phyloP scores from a whole-genome alignment of 768 basidiomycete species.

The Phylloporus sp. region DNA sequence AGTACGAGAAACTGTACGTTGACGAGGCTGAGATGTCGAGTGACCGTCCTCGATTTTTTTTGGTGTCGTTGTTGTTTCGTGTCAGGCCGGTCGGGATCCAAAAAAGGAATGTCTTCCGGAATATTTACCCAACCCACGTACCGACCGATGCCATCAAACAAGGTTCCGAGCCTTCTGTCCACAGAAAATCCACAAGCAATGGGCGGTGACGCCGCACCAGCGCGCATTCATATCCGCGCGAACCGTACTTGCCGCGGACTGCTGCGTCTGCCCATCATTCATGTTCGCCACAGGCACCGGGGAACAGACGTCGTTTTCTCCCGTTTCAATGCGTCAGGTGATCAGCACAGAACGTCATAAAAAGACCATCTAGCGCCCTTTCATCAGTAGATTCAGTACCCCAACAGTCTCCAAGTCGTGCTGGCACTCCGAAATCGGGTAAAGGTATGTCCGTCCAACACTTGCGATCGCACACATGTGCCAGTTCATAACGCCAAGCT shows the following conservation, averaged over 20 bases:
- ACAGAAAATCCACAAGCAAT: background rate
- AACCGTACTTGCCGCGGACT: slow-evolving; percentile 23
- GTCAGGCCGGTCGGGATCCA: slow-evolving; percentile 2
- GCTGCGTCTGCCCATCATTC: slow-evolving; percentile 21
- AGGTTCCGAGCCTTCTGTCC: background rate
- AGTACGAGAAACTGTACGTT: slow-evolving; percentile 11
- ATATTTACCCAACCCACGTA: background rate
- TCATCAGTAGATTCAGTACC: no score
- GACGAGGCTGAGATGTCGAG: no score
- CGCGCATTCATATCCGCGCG: slow-evolving; percentile 31
- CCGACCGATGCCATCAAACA: slow-evolving; percentile 4
- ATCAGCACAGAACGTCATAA: slow-evolving; percentile 7
- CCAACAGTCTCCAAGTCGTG: no score
- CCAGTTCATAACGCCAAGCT: background rate
- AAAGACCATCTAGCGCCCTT: background rate
- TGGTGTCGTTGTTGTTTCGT: no score
- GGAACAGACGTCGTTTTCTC: slow-evolving; percentile 15
- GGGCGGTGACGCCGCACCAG: slow-evolving; percentile 13
- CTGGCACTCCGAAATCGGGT: no score
- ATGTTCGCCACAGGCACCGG: slow-evolving; percentile 28
- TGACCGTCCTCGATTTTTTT: no score
- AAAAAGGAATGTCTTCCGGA: slow-evolving; percentile 7
- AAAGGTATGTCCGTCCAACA: background rate
- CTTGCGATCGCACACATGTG: background rate
- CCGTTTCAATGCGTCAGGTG: slow-evolving; percentile 23